Conservation (phyloP, 768 basidiomycete species). For the Pleurotus platypus region DNA sequence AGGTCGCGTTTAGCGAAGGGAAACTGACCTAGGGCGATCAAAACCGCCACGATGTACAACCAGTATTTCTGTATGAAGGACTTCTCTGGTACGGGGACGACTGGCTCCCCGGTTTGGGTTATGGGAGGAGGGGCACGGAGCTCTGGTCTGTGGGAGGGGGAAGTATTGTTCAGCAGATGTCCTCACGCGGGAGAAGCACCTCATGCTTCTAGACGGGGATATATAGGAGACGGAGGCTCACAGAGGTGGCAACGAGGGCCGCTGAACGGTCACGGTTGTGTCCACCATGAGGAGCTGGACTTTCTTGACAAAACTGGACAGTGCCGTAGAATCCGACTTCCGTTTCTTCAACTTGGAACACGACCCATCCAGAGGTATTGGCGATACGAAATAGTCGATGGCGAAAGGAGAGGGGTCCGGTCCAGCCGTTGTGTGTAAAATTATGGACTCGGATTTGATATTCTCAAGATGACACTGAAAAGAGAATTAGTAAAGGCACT, state of each 20-base stretch:
- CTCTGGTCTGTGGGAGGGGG: slow-evolving; percentile 47
- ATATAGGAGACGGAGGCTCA: slow-evolving; percentile 26
- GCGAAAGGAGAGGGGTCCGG: slow-evolving; percentile 50
- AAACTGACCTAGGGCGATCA: slow-evolving; percentile 54
- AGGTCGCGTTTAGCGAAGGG: background rate
- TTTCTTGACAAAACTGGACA: background rate
- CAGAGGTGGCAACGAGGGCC: slow-evolving; percentile 53
- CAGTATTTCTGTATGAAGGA: slow-evolving; percentile 88
- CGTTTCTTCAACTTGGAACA: slow-evolving; percentile 41
- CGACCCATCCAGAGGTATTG: slow-evolving; percentile 64
- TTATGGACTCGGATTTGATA: slow-evolving; percentile 50
- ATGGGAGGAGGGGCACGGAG: slow-evolving; percentile 66
- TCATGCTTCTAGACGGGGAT: background rate
- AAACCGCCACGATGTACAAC: slow-evolving; percentile 68
- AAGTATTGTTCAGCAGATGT: background rate
- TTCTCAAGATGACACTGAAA: slow-evolving; percentile 65
- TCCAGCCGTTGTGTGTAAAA: slow-evolving; percentile 46
- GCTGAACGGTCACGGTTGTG: slow-evolving; percentile 46
- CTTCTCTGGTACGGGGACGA: slow-evolving; percentile 64
- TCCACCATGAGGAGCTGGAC: slow-evolving; percentile 15
- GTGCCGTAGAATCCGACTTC: slow-evolving; percentile 3
- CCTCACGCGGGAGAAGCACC: background rate
- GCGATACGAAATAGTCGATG: slow-evolving; percentile 68
- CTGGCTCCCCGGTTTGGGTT: slow-evolving; percentile 52
- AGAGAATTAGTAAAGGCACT: background rate